phyloP scores from a whole-genome alignment of 352 stramenopile species.

The Globisporangium carolinianum region DNA sequence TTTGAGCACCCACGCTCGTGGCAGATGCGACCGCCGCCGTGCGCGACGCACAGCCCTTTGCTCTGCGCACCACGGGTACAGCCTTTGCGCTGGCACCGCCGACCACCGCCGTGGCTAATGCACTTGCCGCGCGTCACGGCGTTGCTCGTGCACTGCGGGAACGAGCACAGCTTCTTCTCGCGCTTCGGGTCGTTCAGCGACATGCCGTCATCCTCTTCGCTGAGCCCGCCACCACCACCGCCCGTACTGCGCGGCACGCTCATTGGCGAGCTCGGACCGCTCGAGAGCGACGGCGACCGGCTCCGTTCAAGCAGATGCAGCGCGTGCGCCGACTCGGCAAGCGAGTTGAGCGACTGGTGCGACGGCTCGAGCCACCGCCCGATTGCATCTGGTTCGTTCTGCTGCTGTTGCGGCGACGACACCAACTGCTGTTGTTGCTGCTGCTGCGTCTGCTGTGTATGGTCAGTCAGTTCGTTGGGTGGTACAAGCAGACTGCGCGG shows the following conservation, averaged over 20 bases:
- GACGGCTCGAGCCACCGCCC: constrained; percentile 10
- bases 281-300: constrained; percentile 18
- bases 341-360: constrained; percentile 32
- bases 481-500: constrained; percentile 15
- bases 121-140: constrained; percentile 76
- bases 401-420: not conserved
- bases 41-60: constrained; percentile 78
- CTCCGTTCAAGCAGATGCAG: constrained; percentile 42
- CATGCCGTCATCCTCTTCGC: constrained; percentile 11
- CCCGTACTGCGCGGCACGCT: constrained; percentile 3
- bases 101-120: constrained; percentile 73
- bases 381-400: constrained; percentile 7
- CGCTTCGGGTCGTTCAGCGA: constrained; percentile 18
- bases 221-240: constrained; percentile 5
- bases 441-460: constrained; percentile 26
- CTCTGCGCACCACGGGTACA: constrained; percentile 78
- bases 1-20: constrained; percentile 73
- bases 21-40: constrained; percentile 78
- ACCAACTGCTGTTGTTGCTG: not conserved
- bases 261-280: constrained; percentile 8
- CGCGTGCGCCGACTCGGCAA: constrained; percentile 53
- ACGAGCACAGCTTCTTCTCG: constrained; percentile 76
- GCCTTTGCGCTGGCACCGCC: constrained; percentile 74
- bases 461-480: constrained; percentile 11
- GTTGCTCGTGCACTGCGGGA: constrained; percentile 67